These are phyloP conservation scores for Styphnolobium japonicum DNA, from an alignment of 306 rosid genomes.

Conservation along the genomic window DNA sequence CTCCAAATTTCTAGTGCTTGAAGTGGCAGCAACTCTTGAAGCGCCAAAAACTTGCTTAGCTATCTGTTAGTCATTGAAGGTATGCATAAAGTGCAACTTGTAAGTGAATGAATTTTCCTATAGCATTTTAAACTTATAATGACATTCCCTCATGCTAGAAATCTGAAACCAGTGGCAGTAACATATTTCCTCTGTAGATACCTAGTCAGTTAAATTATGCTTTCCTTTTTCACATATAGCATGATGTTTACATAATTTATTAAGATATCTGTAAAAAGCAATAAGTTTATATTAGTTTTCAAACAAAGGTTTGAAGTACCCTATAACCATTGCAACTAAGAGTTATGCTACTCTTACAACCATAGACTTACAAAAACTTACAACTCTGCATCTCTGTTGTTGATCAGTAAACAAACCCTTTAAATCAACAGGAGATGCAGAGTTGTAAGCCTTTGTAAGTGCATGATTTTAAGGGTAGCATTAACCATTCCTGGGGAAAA, in stretches of 20 bases:
- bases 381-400: not conserved
- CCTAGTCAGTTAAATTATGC: not conserved
- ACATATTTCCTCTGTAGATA: not conserved
- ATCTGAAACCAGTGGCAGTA: not conserved
- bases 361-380: not conserved
- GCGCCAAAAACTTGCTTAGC: constrained; percentile 96
- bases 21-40: constrained; percentile 82
- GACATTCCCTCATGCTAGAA: not conserved
- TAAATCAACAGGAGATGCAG: not conserved
- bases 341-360: not conserved
- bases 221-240: not conserved
- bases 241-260: not conserved
- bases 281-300: not conserved
- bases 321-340: not conserved
- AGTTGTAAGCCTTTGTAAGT: not conserved
- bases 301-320: not conserved
- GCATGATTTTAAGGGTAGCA: not conserved
- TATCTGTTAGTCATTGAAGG: constrained; percentile 44
- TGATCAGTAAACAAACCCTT: not conserved
- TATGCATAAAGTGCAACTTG: not conserved
- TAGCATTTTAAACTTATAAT: not conserved
- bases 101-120: not conserved
- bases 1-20: constrained; percentile 79
- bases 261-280: not conserved
- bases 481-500: not conserved